These are phyloP conservation scores for Pseudocohnilembus persalinus DNA, from an alignment of 169 alveolate genomes.

Conservation along the genomic window DNA sequence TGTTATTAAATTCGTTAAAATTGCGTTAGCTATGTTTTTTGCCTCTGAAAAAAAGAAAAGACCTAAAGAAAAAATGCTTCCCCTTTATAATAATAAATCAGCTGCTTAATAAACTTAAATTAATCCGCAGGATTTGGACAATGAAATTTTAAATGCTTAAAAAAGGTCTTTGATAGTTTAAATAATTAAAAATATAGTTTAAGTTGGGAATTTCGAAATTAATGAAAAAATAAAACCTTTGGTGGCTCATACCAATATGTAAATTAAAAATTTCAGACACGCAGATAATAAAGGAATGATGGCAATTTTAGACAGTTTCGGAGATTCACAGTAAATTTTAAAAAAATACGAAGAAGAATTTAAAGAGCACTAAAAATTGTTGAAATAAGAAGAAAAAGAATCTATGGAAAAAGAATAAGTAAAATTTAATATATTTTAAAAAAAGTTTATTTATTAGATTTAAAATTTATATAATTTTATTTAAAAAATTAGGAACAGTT, in stretches of 20 bases:
- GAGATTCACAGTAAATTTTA: slow-evolving; percentile 59
- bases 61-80: slow-evolving; percentile 27
- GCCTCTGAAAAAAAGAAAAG: slow-evolving; percentile 47
- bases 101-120: neutral
- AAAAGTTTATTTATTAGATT: neutral
- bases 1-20: slow-evolving; percentile 54
- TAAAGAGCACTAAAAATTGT: slow-evolving; percentile 19
- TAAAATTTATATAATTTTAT: slow-evolving; percentile 1
- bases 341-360: slow-evolving; percentile 44
- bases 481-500: slow-evolving; percentile 4
- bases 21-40: slow-evolving; percentile 45
- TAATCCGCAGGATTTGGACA: slow-evolving; percentile 40
- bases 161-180: slow-evolving; percentile 62
- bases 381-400: slow-evolving; percentile 33
- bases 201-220: slow-evolving; percentile 37
- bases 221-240: slow-evolving; percentile 58
- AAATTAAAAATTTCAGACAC: slow-evolving; percentile 47
- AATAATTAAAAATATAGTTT: slow-evolving; percentile 49
- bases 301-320: slow-evolving; percentile 55
- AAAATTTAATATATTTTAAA: slow-evolving; percentile 5
- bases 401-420: slow-evolving; percentile 32
- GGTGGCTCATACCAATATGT: slow-evolving; percentile 53
- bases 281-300: slow-evolving; percentile 54
- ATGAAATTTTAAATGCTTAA: slow-evolving; percentile 35
- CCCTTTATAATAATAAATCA: slow-evolving; percentile 15